Base-by-base conservation (phyloP, 2,329 filamentous ascomycete species). In the Penicillium hordei region DNA sequence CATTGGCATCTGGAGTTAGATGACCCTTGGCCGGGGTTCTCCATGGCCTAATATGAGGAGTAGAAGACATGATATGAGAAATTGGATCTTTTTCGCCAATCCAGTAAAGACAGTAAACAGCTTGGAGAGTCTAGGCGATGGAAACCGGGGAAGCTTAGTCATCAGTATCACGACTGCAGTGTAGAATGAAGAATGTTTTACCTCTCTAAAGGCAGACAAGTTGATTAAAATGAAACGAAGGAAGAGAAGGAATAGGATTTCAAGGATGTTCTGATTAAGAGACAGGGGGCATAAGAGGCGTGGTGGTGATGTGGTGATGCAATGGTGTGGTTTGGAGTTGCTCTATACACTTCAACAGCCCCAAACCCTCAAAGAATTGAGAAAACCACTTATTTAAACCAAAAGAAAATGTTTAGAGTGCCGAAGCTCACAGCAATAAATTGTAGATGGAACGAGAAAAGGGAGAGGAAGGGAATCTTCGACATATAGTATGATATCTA, bases 21-120 rank as follows among this genome's bases (percentile, higher is more conserved):
- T 73, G 71, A 54, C 73, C 73, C 58, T 75, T 70, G 27, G 72
- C 66, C 19, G 63, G 57, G 1, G 67, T 73, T 62, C 68, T 70
- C 73, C 73, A 76, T 31, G 68, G 66, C 15, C 67, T 70, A 62
- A 76, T 70, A 50, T 70, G 68, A 55, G 63, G 61, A 58, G 62
- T 48, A 27, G 55, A 53, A 53, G 55, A 53, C 55, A 57, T 57
- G 5, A 7, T 48, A 25, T 25, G 29, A 51, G 31, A 13, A 53
- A 53, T 36, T 36, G 36, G 36, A 7, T 29, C n/a, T 34, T 33
- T 17, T 9, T 49, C 9, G 23, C 34, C 46, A 55, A 23, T 21
- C 33, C 6, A 38, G 10, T 21, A 38, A 46, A 43, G 49, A 48
- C 44, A 27, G 29, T 53, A 45, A 42, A 48, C 49, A 53, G 23